Conservation (phyloP, 768 basidiomycete species). For the Pulveroboletus sp. region DNA sequence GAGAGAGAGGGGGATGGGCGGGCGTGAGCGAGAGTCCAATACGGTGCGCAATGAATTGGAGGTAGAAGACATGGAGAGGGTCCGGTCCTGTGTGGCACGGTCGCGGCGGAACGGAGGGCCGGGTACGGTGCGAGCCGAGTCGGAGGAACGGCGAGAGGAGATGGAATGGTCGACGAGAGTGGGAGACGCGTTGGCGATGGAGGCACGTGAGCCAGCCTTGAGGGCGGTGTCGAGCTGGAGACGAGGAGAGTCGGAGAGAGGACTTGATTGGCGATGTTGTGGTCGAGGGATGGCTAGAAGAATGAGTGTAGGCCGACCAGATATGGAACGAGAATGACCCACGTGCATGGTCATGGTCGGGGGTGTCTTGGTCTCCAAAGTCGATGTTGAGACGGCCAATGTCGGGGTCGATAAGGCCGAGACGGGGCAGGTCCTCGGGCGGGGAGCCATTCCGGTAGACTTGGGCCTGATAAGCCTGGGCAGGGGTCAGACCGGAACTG, state of each 20-base stretch:
- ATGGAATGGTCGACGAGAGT: conserved; percentile 35
- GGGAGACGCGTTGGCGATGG: conserved; percentile 42
- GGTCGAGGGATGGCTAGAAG: conserved; percentile 26
- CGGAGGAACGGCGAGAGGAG: conserved; percentile 60
- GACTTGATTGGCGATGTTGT: conserved; percentile 32
- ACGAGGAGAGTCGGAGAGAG: conserved; percentile 44
- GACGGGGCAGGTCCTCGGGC: conserved; percentile 34
- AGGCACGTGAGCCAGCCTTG: conserved; percentile 40
- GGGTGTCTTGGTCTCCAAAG: conserved; percentile 42
- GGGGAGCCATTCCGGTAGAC: conserved; percentile 45
- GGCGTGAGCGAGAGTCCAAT: conserved; percentile 37
- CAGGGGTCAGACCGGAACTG: conserved; percentile 62
- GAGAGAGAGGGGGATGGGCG: conserved; percentile 30
- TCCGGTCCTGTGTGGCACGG: conserved; percentile 61
- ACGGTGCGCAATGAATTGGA: conserved; percentile 48
- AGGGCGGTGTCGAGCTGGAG: conserved; percentile 59
- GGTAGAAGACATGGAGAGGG: conserved; percentile 76
- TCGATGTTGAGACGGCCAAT: conserved; percentile 59
- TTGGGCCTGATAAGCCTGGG: conserved; percentile 81
- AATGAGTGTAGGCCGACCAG: conserved; percentile 25
- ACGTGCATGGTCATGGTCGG: conserved; percentile 42
- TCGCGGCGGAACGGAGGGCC: conserved; percentile 54
- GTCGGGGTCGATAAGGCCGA: conserved; percentile 50
- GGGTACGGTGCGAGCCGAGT: conserved; percentile 64
- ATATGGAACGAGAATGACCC: conserved; percentile 32